A percentile compares a stretch with the other conserved stretches of the same genome.
phyloP scores from a whole-genome alignment of 805 yeast species.

The Grigorovia transvaalensis region DNA sequence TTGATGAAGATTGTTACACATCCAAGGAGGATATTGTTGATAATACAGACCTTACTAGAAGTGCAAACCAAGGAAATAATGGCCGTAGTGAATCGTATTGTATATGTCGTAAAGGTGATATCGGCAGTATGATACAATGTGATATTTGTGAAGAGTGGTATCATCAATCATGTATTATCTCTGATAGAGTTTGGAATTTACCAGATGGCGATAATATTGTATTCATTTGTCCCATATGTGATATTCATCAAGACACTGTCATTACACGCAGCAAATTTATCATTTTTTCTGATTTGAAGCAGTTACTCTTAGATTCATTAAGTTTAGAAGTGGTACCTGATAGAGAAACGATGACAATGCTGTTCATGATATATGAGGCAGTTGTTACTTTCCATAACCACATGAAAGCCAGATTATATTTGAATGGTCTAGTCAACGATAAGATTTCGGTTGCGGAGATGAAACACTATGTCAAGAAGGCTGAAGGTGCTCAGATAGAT shows the following conservation, averaged over 20 bases:
- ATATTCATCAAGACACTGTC: constrained; percentile 14
- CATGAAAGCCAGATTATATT: constrained; percentile 7
- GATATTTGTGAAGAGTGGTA: constrained; percentile 66
- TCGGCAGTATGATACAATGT: constrained; percentile 60
- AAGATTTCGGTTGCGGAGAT: constrained; percentile 23
- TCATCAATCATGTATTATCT: constrained; percentile 44
- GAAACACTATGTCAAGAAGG: constrained; percentile 37
- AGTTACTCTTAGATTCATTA: constrained; percentile 11
- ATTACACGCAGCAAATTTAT: background rate
- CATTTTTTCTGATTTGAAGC: constrained; percentile 12
- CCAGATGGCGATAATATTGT: constrained; percentile 28
- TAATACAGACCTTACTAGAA: constrained; percentile 3
- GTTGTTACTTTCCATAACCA: constrained; percentile 10
- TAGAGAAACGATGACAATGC: constrained; percentile 5
- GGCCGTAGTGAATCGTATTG: constrained; percentile 34
- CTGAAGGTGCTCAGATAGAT: constrained; percentile 33
- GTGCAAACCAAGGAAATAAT: background rate
- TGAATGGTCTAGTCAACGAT: constrained; percentile 11
- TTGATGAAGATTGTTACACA: constrained; percentile 10
- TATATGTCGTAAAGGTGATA: constrained; percentile 50
- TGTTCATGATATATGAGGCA: constrained; percentile 9
- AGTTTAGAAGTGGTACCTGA: constrained; percentile 16
- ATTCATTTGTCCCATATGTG: constrained; percentile 49
- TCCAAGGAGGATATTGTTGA: constrained; percentile 3
- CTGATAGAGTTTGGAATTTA: constrained; percentile 26